Evolutionary conservation across 768 basidiomycete species (phyloP).

Genomic region (Xerocomus brunneocitrinus): DNA sequence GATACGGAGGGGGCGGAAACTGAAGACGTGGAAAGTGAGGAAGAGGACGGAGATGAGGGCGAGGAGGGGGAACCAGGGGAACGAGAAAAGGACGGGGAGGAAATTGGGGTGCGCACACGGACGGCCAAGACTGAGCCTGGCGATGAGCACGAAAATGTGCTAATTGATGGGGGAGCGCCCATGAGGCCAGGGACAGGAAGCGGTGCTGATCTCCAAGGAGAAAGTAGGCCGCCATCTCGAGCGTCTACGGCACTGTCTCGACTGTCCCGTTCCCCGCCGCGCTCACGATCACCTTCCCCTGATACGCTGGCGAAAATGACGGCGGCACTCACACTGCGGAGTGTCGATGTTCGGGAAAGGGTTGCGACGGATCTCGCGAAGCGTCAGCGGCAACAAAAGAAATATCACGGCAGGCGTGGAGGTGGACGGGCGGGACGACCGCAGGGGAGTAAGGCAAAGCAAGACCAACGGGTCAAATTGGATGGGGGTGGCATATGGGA

Average conservation of each 20-base stretch:
- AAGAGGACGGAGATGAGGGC: conserved; percentile 32
- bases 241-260: conserved; percentile 35
- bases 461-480: conserved; percentile 60
- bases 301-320: conserved; percentile 40
- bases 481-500: conserved; percentile 62
- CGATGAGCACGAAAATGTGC: conserved; percentile 8
- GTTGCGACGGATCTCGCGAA: conserved; percentile 61
- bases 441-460: conserved; percentile 83
- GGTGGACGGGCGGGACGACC: conserved; percentile 59
- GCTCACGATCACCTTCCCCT: conserved; percentile 45
- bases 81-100: conserved; percentile 29
- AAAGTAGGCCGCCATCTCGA: conserved; percentile 19
- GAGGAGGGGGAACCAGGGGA: conserved; percentile 38
- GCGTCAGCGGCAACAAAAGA: conserved; percentile 61
- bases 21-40: conserved; percentile 25
- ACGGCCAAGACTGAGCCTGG: conserved; percentile 4
- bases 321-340: conserved; percentile 36
- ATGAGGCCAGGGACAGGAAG: neutral
- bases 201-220: conserved; percentile 3
- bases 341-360: conserved; percentile 46
- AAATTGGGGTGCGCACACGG: conserved; percentile 20
- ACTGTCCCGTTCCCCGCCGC: conserved; percentile 50
- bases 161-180: conserved; percentile 6
- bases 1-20: conserved; percentile 38
- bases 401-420: conserved; percentile 74